phyloP scores from a whole-genome alignment of 192 early-diverging fungal species.

The Linnemannia elongata region DNA sequence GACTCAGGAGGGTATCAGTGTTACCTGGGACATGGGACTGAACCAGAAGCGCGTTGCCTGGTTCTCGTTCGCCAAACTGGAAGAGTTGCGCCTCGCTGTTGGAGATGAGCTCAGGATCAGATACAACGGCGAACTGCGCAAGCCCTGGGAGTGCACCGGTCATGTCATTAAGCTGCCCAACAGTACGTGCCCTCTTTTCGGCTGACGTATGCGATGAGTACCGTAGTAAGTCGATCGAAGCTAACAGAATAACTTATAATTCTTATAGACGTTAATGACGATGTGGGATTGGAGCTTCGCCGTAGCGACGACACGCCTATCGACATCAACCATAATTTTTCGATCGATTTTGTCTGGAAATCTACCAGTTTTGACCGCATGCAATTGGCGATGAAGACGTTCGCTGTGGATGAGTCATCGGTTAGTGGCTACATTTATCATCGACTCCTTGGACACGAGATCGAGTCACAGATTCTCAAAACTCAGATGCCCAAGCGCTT shows the following conservation, averaged over 20 bases:
- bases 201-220: background rate
- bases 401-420: constrained; percentile 95
- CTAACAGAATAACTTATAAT: constrained; percentile 3
- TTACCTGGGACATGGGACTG: constrained; percentile 98
- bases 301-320: constrained; percentile 77
- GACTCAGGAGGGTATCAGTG: constrained; percentile 93
- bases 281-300: constrained; percentile 93
- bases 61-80: constrained; percentile 94
- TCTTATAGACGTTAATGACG: constrained; percentile 85
- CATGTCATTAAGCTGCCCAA: constrained; percentile 97
- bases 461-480: constrained; percentile 86
- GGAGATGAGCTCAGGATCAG: constrained; percentile 94
- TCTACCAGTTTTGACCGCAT: constrained; percentile 97
- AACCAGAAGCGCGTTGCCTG: constrained; percentile 94
- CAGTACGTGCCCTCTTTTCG: constrained; percentile 64
- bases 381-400: constrained; percentile 96
- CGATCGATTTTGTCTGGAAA: constrained; percentile 99
- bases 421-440: constrained; percentile 98
- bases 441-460: constrained; percentile 93
- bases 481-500: constrained; percentile 90
- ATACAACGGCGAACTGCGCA: constrained; percentile 89
- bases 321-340: constrained; percentile 90
- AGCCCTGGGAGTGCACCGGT: constrained; percentile 89
- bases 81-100: constrained; percentile 92
- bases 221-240: too few relatives aligned